Conservation (phyloP, 345 rosid genomes). For the Acer yangbiense region DNA sequence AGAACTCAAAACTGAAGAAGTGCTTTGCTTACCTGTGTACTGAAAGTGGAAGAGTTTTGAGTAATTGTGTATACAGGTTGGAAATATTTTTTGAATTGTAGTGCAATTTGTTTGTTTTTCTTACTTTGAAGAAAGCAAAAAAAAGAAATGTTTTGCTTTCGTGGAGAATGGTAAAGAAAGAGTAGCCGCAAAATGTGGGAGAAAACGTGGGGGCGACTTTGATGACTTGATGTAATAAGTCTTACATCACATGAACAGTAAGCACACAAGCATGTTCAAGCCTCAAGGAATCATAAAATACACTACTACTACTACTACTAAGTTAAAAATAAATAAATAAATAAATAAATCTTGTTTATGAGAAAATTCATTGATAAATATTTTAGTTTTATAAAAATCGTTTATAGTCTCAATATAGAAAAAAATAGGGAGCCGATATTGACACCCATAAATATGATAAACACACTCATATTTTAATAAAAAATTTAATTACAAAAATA, state of each 20-base stretch:
- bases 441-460: no score
- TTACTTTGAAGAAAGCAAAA: constrained; percentile 14
- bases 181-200: constrained; percentile 45
- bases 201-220: constrained; percentile 86
- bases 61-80: constrained; percentile 14
- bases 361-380: no score
- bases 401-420: no score
- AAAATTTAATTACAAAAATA: no score
- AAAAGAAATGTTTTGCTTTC: neutral
- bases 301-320: neutral
- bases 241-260: constrained; percentile 39
- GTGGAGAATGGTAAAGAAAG: constrained; percentile 22
- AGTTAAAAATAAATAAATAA: no score
- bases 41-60: neutral
- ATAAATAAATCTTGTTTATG: no score
- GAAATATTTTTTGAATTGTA: constrained; percentile 8
- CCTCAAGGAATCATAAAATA: neutral
- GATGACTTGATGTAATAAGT: constrained; percentile 3
- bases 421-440: no score
- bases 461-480: no score
- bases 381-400: no score
- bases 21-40: constrained; percentile 7
- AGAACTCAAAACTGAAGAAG: constrained; percentile 20
- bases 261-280: constrained; percentile 22
- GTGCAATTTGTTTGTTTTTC: neutral